Evolutionary conservation across 1,139 yeast species (phyloP), one percentile per base, ranked within the genome.

Genomic region (Magnusiomyces suaveolens): DNA sequence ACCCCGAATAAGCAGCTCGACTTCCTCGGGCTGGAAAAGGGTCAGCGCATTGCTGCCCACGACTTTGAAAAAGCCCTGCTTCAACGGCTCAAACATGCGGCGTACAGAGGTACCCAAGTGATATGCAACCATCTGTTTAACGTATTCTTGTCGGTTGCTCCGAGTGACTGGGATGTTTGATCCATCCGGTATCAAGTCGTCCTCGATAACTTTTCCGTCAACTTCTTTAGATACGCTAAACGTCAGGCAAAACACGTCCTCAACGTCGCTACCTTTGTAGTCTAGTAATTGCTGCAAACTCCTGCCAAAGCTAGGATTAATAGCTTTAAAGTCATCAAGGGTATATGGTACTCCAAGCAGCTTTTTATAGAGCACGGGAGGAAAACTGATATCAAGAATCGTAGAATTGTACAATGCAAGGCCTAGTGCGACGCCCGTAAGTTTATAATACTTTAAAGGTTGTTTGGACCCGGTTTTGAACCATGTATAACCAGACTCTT

Each of bases 391-490:
- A 64, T 89, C 96, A 51, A 92, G 72, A 50, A 90, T 88, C 0
- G 92, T 85, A 0, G 96, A 86, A 67, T 92, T 92, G 68, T 87
- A 89, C 47, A 92, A 82, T 0, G 97, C 97, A 63, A 92, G 75
- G 0, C 97, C 97, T 49, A 92, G 70, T 0, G 88, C 83, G 0
- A 87, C 87, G 0, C 97, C 97, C 56, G 89, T 83, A 48, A 88
- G 72, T 64, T 81, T 84, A 68, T 84, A 90, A 63, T 78, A 74
- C 56, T 80, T 84, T 33, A 64, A 54, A 8, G 76, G 65, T 56
- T 76, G 75, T 16, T 65, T 66, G 51, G 75, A 70, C 33, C 69
- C 66, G 1, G 57, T 52, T 36, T 76, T 77, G 67, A 92, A 89
- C 96, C 97, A 92, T 53, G 84, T 77, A 49, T 77, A 74, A 55